phyloP scores from a whole-genome alignment of 73 alveolate species.

The Uronychia binucleata region DNA sequence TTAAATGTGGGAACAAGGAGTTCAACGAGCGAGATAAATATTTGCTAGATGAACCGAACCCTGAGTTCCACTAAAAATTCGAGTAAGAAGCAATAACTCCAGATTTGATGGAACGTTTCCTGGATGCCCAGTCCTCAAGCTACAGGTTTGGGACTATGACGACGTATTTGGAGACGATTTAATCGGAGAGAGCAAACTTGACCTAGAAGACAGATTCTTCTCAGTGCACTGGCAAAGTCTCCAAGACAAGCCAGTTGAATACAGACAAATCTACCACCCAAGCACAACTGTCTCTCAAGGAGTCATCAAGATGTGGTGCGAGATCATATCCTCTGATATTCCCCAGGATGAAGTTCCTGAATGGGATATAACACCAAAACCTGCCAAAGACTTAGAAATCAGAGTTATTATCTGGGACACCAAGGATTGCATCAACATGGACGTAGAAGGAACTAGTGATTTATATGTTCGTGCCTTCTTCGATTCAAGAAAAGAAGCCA shows the following conservation, averaged over 20 bases:
- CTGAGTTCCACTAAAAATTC: constrained; percentile 84
- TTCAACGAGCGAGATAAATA: constrained; percentile 79
- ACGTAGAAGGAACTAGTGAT: constrained; percentile 97
- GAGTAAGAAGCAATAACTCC: constrained; percentile 29
- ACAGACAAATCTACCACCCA: constrained; percentile 78
- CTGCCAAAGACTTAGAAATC: constrained; percentile 85
- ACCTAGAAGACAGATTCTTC: constrained; percentile 83
- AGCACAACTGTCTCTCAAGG: constrained; percentile 84
- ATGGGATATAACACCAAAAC: constrained; percentile 92
- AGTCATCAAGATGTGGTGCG: constrained; percentile 86
- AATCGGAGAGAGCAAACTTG: constrained; percentile 78
- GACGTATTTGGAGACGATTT: constrained; percentile 69
- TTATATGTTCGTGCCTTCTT: constrained; percentile 89
- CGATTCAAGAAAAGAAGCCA: constrained; percentile 70
- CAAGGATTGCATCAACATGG: constrained; percentile 85
- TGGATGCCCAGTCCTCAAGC: constrained; percentile 61
- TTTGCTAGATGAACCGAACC: constrained; percentile 82
- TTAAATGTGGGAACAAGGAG: constrained; percentile 78
- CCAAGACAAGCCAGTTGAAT: constrained; percentile 70
- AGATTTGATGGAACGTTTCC: constrained; percentile 65
- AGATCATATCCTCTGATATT: constrained; percentile 37
- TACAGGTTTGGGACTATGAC: constrained; percentile 77
- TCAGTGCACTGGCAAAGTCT: constrained; percentile 68
- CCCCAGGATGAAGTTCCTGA: constrained; percentile 68
- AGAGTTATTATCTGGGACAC: constrained; percentile 97